Conservation (phyloP, 2,329 filamentous ascomycete genomes). For the Penicillium sp. region DNA sequence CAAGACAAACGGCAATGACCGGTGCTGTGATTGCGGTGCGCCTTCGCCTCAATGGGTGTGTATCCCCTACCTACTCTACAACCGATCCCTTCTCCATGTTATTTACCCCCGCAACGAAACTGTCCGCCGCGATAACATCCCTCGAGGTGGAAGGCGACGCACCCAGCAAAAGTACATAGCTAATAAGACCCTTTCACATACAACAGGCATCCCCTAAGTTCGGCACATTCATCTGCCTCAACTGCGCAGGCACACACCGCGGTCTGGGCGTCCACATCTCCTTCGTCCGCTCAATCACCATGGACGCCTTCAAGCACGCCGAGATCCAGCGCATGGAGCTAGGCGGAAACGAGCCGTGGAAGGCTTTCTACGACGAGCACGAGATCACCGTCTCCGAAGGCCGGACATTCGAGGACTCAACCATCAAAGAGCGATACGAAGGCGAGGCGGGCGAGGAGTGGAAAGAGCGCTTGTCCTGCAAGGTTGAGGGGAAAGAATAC, state of each 20-base stretch:
- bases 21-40: constrained; percentile 92
- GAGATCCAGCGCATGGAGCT: constrained; percentile 93
- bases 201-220: constrained; percentile 80
- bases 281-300: constrained; percentile 95
- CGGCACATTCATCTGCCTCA: constrained; percentile 97
- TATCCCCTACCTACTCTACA: background rate
- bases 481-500: constrained; percentile 86
- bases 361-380: constrained; percentile 78
- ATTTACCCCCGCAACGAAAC: constrained; percentile 3
- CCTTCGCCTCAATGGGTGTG: constrained; percentile 96
- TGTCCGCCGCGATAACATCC: background rate
- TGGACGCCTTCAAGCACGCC: constrained; percentile 94
- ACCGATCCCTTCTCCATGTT: background rate
- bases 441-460: constrained; percentile 91
- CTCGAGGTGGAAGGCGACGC: background rate
- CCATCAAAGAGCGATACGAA: constrained; percentile 86
- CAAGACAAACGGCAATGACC: constrained; percentile 83
- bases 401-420: constrained; percentile 78
- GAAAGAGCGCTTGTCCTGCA: constrained; percentile 84
- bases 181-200: background rate
- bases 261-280: constrained; percentile 96
- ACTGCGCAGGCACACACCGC: constrained; percentile 91
- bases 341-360: constrained; percentile 87
- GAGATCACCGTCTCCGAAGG: constrained; percentile 66
- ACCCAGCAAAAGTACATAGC: background rate